Conservation (phyloP, 345 rosid genomes). For the Passiflora organensis region DNA sequence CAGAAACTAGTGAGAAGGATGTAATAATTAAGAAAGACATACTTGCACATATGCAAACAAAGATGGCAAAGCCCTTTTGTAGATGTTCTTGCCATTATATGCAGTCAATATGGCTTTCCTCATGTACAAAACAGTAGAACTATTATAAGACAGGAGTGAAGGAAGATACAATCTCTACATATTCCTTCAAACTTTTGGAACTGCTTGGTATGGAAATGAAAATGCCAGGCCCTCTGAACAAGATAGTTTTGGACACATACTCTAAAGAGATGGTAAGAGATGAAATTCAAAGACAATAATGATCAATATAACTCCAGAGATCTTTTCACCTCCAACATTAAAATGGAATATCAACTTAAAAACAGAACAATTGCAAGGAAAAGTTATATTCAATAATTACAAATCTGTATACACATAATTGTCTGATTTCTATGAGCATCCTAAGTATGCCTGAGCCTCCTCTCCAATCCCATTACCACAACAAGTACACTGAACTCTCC, state of each 20-base stretch:
- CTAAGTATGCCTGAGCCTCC: slow-evolving; percentile 14
- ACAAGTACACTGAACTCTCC: slow-evolving; percentile 9
- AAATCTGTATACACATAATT: slow-evolving; percentile 17
- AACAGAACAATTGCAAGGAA: not conserved
- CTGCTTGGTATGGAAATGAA: not conserved
- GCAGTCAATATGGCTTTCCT: too few relatives aligned
- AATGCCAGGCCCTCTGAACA: not conserved
- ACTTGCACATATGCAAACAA: too few relatives aligned
- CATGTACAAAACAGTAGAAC: too few relatives aligned
- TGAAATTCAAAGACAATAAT: not conserved
- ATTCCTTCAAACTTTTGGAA: not conserved
- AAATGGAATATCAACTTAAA: not conserved
- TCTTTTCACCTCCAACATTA: not conserved
- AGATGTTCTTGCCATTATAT: too few relatives aligned
- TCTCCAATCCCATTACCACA: slow-evolving; percentile 9
- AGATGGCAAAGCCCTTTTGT: too few relatives aligned
- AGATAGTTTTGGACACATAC: too few relatives aligned
- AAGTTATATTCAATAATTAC: slow-evolving; percentile 3
- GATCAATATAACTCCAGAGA: not conserved
- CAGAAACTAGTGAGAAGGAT: too few relatives aligned
- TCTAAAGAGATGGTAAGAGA: not conserved
- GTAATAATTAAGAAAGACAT: too few relatives aligned
- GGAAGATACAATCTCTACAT: too few relatives aligned
- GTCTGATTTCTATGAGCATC: slow-evolving; percentile 11
- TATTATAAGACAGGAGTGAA: too few relatives aligned